Evolutionary conservation across 1,139 yeast genomes (phyloP).

Genomic region (Hyphopichia pseudoburtonii): DNA sequence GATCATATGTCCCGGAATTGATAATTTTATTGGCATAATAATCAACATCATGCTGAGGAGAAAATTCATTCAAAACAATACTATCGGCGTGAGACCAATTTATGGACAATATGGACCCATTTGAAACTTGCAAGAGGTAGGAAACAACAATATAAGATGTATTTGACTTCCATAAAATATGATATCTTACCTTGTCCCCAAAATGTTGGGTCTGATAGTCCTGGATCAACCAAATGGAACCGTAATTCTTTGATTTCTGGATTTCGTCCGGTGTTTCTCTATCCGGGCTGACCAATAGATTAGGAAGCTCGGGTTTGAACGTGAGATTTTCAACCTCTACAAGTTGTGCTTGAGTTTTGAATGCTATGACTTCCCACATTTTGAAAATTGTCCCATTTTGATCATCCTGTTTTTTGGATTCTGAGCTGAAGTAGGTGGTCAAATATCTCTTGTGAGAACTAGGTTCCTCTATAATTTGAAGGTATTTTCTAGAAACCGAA

Average conservation of each 20-base stretch:
- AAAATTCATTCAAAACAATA: conserved; percentile 13
- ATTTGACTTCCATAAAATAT: conserved; percentile 65
- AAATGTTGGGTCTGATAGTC: conserved; percentile 34
- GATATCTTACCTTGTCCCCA: conserved; percentile 20
- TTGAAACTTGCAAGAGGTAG: conserved; percentile 17
- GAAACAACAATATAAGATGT: conserved; percentile 45
- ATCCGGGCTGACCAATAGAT: conserved; percentile 5
- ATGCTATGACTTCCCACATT: conserved; percentile 20
- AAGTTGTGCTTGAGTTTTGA: conserved; percentile 19
- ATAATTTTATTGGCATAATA: conserved; percentile 45
- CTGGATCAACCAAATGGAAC: conserved; percentile 53
- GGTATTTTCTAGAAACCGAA: conserved; percentile 31
- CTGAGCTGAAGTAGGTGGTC: conserved; percentile 15
- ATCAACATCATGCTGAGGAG: conserved; percentile 30
- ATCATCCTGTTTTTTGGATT: background rate
- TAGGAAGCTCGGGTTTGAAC: conserved; percentile 28
- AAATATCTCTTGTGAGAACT: conserved; percentile 14
- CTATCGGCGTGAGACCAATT: conserved; percentile 19
- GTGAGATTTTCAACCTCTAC: conserved; percentile 24
- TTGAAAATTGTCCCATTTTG: conserved; percentile 21
- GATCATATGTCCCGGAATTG: conserved; percentile 48
- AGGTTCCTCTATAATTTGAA: conserved; percentile 16
- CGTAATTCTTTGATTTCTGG: conserved; percentile 6
- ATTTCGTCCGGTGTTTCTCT: background rate
- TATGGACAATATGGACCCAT: conserved; percentile 18